Percentiles rank a stretch among this genome's conserved stretches.
Conservation (phyloP, 805 yeast species). For the Saturnispora quitensis region DNA sequence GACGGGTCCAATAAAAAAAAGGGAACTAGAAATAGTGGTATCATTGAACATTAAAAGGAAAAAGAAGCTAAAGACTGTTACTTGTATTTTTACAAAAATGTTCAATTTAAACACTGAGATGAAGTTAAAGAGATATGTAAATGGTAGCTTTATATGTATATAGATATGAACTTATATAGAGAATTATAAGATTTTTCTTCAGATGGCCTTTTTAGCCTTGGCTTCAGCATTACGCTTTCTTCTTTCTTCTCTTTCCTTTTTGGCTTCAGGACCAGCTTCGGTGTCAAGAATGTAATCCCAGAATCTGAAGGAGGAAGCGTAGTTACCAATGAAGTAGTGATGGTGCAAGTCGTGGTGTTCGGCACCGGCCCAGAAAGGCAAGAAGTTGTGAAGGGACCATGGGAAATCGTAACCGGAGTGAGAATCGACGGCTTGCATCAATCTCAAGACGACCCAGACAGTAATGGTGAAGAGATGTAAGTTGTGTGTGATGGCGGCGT, state of each 20-base stretch:
- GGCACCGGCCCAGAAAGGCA: constrained; percentile 63
- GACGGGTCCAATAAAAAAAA: too few species aligned
- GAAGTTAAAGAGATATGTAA: background rate
- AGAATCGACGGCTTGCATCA: constrained; percentile 52
- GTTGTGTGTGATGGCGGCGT: constrained; percentile 36
- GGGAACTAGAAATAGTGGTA: too few species aligned
- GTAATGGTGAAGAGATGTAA: constrained; percentile 47
- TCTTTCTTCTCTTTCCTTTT: constrained; percentile 36
- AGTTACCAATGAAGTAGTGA: constrained; percentile 50
- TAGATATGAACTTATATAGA: background rate
- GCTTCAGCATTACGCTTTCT: constrained; percentile 35
- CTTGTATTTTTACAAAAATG: too few species aligned
- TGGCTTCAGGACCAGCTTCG: constrained; percentile 49
- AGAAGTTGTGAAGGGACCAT: constrained; percentile 44
- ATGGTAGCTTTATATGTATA: background rate
- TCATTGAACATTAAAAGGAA: too few species aligned
- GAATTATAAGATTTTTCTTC: background rate
- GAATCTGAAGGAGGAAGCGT: constrained; percentile 51
- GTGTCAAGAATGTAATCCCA: constrained; percentile 46
- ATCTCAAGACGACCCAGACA: constrained; percentile 43
- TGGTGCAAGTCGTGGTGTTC: constrained; percentile 56
- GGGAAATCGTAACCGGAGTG: constrained; percentile 59
- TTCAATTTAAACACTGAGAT: background rate
- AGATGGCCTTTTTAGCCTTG: constrained; percentile 14
- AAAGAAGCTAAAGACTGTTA: too few species aligned